phyloP scores from a whole-genome alignment of 768 basidiomycete genomes.

The Phylloporus arenicola region DNA sequence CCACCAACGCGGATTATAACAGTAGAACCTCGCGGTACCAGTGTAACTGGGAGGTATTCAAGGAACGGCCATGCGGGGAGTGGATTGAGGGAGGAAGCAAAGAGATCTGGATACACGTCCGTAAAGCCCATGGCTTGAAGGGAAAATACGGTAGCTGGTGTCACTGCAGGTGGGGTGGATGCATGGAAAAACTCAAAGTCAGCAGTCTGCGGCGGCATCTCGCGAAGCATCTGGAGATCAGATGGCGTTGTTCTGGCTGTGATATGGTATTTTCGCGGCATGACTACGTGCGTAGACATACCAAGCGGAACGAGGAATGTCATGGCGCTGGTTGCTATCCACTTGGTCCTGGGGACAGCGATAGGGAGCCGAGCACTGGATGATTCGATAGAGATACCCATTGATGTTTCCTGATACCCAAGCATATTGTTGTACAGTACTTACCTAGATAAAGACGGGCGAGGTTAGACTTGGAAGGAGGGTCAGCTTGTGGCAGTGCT shows the following conservation, averaged over 20 bases:
- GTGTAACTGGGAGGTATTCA: conserved; percentile 3
- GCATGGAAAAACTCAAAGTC: conserved; percentile 8
- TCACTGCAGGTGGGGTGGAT: conserved; percentile 8
- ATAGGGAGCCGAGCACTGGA: background rate
- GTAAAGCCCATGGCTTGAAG: conserved; percentile 7
- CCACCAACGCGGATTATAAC: background rate
- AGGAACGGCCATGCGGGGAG: background rate
- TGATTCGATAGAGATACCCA: background rate
- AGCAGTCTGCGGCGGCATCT: conserved; percentile 9
- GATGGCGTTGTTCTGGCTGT: conserved; percentile 11
- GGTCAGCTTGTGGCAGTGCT: background rate
- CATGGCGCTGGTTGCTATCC: conserved; percentile 1
- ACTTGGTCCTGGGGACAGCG: background rate
- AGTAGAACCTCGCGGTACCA: background rate
- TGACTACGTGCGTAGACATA: conserved; percentile 9
- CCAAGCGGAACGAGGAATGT: conserved; percentile 1
- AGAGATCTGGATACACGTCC: conserved; percentile 11
- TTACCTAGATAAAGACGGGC: background rate
- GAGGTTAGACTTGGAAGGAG: no score
- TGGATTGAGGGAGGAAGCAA: conserved; percentile 10
- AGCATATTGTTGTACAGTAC: background rate
- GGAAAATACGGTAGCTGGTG: conserved; percentile 2
- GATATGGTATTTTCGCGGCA: conserved; percentile 2
- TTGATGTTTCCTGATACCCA: background rate
- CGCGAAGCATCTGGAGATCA: conserved; percentile 7